phyloP scores from a whole-genome alignment of 2,329 filamentous ascomycete genomes.

The Fusarium transvaalense region DNA sequence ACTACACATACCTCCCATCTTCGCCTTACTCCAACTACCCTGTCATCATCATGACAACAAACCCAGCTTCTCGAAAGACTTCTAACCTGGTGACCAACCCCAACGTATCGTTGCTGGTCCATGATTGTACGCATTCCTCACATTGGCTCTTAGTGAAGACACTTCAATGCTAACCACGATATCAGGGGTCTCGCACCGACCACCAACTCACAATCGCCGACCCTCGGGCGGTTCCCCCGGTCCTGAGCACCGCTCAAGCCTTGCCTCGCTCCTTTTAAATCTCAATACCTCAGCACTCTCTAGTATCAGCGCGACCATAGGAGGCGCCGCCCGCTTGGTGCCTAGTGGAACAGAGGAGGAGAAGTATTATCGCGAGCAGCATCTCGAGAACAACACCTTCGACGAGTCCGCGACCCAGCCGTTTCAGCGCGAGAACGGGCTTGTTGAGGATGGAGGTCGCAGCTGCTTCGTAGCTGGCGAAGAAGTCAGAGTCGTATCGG shows the following conservation, averaged over 20 bases:
- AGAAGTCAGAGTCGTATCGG: constrained; percentile 88
- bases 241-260: constrained; percentile 75
- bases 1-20: constrained; percentile 94
- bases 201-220: constrained; percentile 76
- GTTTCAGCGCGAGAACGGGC: constrained; percentile 53
- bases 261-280: constrained; percentile 87
- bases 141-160: not conserved
- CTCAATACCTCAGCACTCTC: constrained; percentile 90
- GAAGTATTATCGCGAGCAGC: constrained; percentile 82
- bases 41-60: constrained; percentile 96
- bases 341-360: constrained; percentile 83
- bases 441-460: constrained; percentile 65
- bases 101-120: constrained; percentile 91
- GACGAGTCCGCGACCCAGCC: constrained; percentile 63
- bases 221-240: constrained; percentile 72
- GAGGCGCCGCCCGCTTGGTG: constrained; percentile 83
- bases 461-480: constrained; percentile 82
- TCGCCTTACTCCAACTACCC: constrained; percentile 77
- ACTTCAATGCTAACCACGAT: constrained; percentile 15
- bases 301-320: constrained; percentile 93
- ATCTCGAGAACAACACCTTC: constrained; percentile 94
- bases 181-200: constrained; percentile 87
- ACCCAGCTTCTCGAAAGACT: constrained; percentile 81
- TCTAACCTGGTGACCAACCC: constrained; percentile 87
- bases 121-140: constrained; percentile 73